Conservation (phyloP, 1,284 basidiomycete species). For the Ganoderma boninense region DNA sequence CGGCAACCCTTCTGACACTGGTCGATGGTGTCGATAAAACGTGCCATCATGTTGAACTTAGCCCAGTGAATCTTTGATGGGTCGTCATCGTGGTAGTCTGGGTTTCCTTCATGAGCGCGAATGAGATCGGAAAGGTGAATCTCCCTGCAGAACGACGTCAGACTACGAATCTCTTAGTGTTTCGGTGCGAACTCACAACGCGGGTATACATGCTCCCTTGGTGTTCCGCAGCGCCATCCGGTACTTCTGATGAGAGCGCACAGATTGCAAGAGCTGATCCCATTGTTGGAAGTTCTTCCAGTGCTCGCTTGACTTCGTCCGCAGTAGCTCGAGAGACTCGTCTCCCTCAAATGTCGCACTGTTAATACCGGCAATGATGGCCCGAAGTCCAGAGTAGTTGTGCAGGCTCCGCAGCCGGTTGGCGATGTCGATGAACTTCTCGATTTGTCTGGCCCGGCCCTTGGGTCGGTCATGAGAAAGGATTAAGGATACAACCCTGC, state of each 20-base stretch:
- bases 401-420: conserved; percentile 71
- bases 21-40: conserved; percentile 73
- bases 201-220: conserved; percentile 83
- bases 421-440: conserved; percentile 81
- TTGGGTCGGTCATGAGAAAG: conserved; percentile 78
- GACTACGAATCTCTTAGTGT: background rate
- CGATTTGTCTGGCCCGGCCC: conserved; percentile 73
- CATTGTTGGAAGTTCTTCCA: conserved; percentile 79
- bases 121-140: conserved; percentile 86
- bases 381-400: conserved; percentile 84
- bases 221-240: conserved; percentile 82
- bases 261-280: conserved; percentile 77
- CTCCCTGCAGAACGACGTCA: conserved; percentile 57
- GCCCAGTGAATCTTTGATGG: conserved; percentile 81
- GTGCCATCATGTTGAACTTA: conserved; percentile 86
- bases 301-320: conserved; percentile 64
- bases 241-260: conserved; percentile 80
- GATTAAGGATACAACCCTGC: conserved; percentile 77
- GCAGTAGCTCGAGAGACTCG: conserved; percentile 74
- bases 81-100: conserved; percentile 67
- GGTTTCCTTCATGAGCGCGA: conserved; percentile 79
- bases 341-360: conserved; percentile 75
- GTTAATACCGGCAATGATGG: conserved; percentile 86
- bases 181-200: conserved; percentile 59
- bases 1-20: conserved; percentile 79